phyloP scores from a whole-genome alignment of 1,284 basidiomycete species.

The Chalciporus piperatoides region DNA sequence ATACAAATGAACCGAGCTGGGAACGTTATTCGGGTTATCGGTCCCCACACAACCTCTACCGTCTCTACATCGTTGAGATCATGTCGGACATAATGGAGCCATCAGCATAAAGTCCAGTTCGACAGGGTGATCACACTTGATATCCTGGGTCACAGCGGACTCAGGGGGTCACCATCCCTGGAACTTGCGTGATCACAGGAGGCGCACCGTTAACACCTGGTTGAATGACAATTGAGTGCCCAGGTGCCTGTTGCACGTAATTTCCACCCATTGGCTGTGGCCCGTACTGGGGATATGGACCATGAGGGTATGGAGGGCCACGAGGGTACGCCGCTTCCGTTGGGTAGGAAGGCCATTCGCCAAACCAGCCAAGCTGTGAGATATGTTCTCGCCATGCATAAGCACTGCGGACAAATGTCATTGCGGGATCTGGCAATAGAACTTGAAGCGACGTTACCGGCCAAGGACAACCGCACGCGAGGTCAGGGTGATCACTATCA shows the following conservation, averaged over 20 bases:
- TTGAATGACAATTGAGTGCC: constrained; percentile 68
- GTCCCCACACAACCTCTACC: background rate
- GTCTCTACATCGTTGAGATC: constrained; percentile 3
- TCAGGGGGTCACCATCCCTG: constrained; percentile 38
- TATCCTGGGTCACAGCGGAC: background rate
- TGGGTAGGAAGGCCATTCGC: constrained; percentile 44
- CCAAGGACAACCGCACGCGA: constrained; percentile 43
- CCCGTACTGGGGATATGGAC: constrained; percentile 25
- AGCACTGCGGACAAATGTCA: constrained; percentile 20
- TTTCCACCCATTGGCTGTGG: constrained; percentile 20
- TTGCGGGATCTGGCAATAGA: background rate
- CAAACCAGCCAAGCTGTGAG: constrained; percentile 51
- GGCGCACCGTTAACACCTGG: constrained; percentile 58
- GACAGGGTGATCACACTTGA: background rate
- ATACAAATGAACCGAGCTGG: constrained; percentile 10
- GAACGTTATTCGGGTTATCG: background rate
- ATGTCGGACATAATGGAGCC: constrained; percentile 9
- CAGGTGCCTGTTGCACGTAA: constrained; percentile 48
- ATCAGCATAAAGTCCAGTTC: constrained; percentile 7
- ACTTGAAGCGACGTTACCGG: constrained; percentile 21
- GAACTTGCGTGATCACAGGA: constrained; percentile 60
- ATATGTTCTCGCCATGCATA: constrained; percentile 50
- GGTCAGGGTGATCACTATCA: constrained; percentile 42
- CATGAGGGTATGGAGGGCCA: constrained; percentile 19
- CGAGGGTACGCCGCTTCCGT: constrained; percentile 24